These are phyloP conservation scores for Ganoderma leucocontextum DNA, from an alignment of 1,284 basidiomycete genomes.

Conservation along the genomic window DNA sequence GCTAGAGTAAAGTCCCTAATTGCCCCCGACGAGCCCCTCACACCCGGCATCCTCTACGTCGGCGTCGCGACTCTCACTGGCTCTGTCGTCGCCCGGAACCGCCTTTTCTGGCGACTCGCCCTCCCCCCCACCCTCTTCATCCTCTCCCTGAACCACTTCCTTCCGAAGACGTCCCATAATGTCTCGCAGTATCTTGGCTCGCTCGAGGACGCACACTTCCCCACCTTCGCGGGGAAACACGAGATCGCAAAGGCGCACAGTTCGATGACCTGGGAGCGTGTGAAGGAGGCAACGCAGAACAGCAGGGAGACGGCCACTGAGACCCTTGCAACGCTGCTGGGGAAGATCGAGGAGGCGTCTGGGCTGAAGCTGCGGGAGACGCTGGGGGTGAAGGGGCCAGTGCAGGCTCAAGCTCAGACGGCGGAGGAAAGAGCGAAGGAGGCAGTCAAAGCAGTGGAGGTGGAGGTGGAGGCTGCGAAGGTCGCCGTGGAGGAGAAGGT, in stretches of 20 bases:
- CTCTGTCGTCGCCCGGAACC: slow-evolving; percentile 85
- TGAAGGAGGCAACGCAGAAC: slow-evolving; percentile 40
- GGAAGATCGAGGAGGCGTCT: slow-evolving; percentile 71
- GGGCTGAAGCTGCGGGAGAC: slow-evolving; percentile 76
- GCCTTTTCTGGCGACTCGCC: slow-evolving; percentile 72
- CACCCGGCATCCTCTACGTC: slow-evolving; percentile 87
- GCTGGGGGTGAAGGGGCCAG: slow-evolving; percentile 51
- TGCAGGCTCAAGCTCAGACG: slow-evolving; percentile 3
- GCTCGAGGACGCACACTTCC: slow-evolving; percentile 78
- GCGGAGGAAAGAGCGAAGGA: slow-evolving; percentile 21
- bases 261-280: slow-evolving; percentile 55
- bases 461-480: slow-evolving; percentile 35
- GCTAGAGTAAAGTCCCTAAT: slow-evolving; percentile 85
- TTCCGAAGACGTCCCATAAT: slow-evolving; percentile 81
- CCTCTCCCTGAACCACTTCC: slow-evolving; percentile 77
- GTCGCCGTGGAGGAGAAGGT: slow-evolving; percentile 20
- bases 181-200: slow-evolving; percentile 69
- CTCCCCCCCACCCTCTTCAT: slow-evolving; percentile 77
- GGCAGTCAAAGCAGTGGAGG: slow-evolving; percentile 27
- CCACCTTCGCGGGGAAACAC: slow-evolving; percentile 73
- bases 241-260: slow-evolving; percentile 71
- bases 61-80: slow-evolving; percentile 89
- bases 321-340: slow-evolving; percentile 59
- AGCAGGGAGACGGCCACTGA: slow-evolving; percentile 50
- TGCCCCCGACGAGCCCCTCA: slow-evolving; percentile 82